Evolutionary conservation across 345 rosid species (phyloP), one percentile per base, ranked within the genome.

Genomic region (Viola odorata): DNA sequence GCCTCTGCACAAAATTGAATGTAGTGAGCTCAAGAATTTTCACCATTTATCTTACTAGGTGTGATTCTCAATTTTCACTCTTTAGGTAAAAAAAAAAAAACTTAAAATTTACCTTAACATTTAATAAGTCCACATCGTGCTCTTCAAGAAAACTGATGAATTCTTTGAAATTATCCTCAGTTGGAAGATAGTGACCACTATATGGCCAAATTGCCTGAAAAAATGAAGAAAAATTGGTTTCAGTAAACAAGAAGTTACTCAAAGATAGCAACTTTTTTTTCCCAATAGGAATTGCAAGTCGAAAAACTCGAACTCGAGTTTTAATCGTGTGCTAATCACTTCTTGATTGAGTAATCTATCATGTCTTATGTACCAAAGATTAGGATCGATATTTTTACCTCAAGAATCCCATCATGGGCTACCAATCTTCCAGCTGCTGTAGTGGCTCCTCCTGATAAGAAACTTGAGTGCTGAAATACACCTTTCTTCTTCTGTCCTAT

Each of bases 401-500:
- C 59, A 16, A 66, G 69, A 59, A 65, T 40, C 6, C 74, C 74
- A 12, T 70, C 52, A 37, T 48, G 61, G 12, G 74, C 69, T 8
- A 70, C 65, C n/a, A 70, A 48, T 59, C 69, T 64, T 12, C 74
- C 74, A 60, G 74, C 74, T 14, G 74, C 74, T 7, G 64, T 38
- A 44, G 69, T 70, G 14, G 74, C 69, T n/a, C 44, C 74, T 5
- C 74, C 74, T 8, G 69, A 78, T 32, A 84, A 72, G 73, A 86
- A 86, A 66, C 89, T 86, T 9, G 74, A 70, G 62, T 70, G 74
- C 60, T 70, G 74, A 42, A 70, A 70, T 45, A 12, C 57, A 3
- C 74, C 69, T 12, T 70, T 70, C 61, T 64, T 64, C 53, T 70
- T 70, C 61, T 70, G 61, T 23, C 74, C 74, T 1, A 70, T 65